Percentiles rank a stretch among this genome's conserved stretches.
Conservation (phyloP, 2,329 filamentous ascomycete genomes). For the Trichoderma hamatum region DNA sequence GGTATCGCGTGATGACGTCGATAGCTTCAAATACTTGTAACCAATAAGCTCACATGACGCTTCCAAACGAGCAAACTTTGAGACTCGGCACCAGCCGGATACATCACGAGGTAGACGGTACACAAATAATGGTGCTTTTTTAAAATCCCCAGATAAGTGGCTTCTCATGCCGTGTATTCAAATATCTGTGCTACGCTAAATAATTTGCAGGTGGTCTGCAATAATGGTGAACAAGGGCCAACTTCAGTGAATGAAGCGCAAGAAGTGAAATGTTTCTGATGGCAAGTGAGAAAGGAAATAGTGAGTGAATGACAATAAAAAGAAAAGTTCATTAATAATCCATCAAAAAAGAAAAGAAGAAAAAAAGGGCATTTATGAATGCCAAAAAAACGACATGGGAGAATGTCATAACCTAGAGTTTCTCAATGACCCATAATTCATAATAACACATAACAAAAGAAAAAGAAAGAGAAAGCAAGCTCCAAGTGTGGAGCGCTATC, state of each 20-base stretch:
- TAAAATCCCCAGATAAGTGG: neutral
- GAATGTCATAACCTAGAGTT: neutral
- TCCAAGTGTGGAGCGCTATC: neutral
- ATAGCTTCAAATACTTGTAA: neutral
- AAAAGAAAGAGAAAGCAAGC: neutral
- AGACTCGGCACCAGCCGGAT: slow-evolving; percentile 17
- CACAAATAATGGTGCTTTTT: neutral
- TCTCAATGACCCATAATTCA: neutral
- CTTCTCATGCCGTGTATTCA: neutral
- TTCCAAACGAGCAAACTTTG: neutral
- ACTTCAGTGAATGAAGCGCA: neutral
- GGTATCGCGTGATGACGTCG: slow-evolving; percentile 20
- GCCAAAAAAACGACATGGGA: neutral
- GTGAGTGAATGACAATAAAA: neutral
- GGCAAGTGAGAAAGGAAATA: neutral
- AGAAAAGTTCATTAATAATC: neutral
- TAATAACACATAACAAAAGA: slow-evolving; percentile 4
- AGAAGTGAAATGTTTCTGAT: neutral
- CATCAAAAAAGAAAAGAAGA: neutral
- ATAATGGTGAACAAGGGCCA: neutral
- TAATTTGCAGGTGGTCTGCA: neutral
- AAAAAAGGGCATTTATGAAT: neutral
- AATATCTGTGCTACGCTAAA: neutral
- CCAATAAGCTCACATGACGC: slow-evolving; percentile 16
- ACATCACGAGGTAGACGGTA: slow-evolving; percentile 6